Evolutionary conservation across 2,329 filamentous ascomycete genomes (phyloP), one percentile per base, ranked within the genome.

Genomic region (Tolypocladium sp.): DNA sequence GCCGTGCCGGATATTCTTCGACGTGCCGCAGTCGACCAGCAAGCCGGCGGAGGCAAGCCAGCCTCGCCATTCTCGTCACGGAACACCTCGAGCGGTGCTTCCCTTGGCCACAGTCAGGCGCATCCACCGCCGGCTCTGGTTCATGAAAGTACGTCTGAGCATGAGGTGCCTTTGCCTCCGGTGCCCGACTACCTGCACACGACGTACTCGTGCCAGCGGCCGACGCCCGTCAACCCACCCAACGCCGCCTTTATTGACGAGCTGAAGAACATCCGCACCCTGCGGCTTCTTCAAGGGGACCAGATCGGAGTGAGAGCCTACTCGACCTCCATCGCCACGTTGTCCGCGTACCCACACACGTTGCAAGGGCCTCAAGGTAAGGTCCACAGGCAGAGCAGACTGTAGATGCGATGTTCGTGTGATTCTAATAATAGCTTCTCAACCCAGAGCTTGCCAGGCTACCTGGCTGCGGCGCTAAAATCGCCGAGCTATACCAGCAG

Each of bases 221-320:
- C 85, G 1, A 91, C 92, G 0, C 88, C 86, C 0, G 73, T 83
- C 0, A 76, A 87, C 58, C 79, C 86, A 0, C 89, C 89, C 0
- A 97, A 97, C 65, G 79, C 84, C 49, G 72, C 72, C 0, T 97
- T 99, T 70, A 84, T 97, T 49, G 74, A 82, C 1, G 80, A 89
- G 61, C 79, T 99, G 6, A 83, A 86, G 65, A 87, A 88, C 60
- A 91, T 97, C 63, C 84, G 88, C 53, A 84, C 83, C 2, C 81
- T 87, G 2, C 83, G 93, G 27, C 79, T 84, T 20, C 77, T 97
- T 2, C 86, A 82, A 1, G 84, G 85, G 10, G 92, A 97, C 66
- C 81, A 89, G 54, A 85, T 95, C 60, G 91, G 91, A 2, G 85
- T 92, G 0, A 84, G 91, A 55, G 92, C 93, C 0, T 97, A 97